A percentile compares a stretch with the other conserved stretches of the same genome.
These are phyloP conservation scores for Stropharia rugosoannulata DNA, from an alignment of 768 basidiomycete genomes.

Conservation along the genomic window DNA sequence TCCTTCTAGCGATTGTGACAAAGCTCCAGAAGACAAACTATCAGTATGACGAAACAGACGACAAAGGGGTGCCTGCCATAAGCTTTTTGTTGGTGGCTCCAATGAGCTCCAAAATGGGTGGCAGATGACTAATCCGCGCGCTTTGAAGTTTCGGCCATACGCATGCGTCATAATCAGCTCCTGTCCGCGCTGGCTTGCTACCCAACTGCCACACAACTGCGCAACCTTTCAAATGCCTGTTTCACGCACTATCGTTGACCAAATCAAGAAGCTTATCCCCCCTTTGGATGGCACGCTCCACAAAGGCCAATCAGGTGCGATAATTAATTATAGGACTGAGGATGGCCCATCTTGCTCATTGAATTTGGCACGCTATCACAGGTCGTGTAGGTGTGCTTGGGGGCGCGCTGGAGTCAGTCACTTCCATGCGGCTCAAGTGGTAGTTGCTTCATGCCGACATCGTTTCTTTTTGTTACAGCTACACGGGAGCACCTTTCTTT, in stretches of 20 bases:
- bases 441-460: background rate
- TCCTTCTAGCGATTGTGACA: too few relatives aligned
- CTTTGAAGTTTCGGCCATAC: too few relatives aligned
- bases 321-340: background rate
- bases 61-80: too few relatives aligned
- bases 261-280: slow-evolving; percentile 83
- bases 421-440: background rate
- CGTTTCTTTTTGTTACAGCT: slow-evolving; percentile 46
- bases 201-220: background rate
- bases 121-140: too few relatives aligned
- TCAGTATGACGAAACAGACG: too few relatives aligned
- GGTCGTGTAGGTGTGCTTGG: slow-evolving; percentile 94
- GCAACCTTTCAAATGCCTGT: slow-evolving; percentile 51
- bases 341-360: background rate
- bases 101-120: too few relatives aligned
- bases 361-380: slow-evolving; percentile 20
- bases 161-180: background rate
- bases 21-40: too few relatives aligned
- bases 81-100: too few relatives aligned
- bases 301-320: slow-evolving; percentile 90
- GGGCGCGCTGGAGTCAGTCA: slow-evolving; percentile 84
- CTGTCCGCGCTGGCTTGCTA: background rate
- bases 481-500: slow-evolving; percentile 97
- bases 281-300: slow-evolving; percentile 86
- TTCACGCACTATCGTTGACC: slow-evolving; percentile 58